Evolutionary conservation across 495 filamentous ascomycete genomes (phyloP), one percentile per base, ranked within the genome.

Genomic region (Thermothielavioides terrestris): DNA sequence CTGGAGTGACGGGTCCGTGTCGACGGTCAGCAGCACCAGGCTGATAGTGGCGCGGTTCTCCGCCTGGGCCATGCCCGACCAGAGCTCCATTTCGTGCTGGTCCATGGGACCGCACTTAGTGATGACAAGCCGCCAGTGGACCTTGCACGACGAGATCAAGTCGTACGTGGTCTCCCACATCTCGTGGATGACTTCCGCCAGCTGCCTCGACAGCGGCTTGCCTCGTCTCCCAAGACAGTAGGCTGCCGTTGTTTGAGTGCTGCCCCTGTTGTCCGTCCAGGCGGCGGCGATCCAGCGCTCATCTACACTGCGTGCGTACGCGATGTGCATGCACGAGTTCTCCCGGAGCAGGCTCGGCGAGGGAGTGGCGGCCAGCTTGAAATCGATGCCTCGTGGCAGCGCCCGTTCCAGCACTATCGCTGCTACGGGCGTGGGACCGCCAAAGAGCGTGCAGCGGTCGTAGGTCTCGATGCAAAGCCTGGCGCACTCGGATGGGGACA

Each of bases 201-300:
- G 71, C 0, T 65, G 52, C 43, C 80, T 76, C 14, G 76, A 65
- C 2, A 77, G 65, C 7, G 70, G 68, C 40, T 74, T 76, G 23
- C 78, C 77, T 53, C 83, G 79, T 56, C 80, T 78, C 18, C 81
- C 81, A 4, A 94, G 70, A 56, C 85, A 85, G 64, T 94, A 94
- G 2, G 87, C 86, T 25, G 86, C 82, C 4, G 74, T 85, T 54
- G 78, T 82, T 62, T 94, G 88, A 49, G 86, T 76, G 34, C 71
- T 78, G 0, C 92, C 94, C 21, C 72, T 77, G 56, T 80, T 89
- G 65, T 97, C 89, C 1, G 85, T 87, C 94, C 94, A 99, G n/a
- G 86, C 85, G 4, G 82, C 89, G 1, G 84, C 84, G 38, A 96
- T 65, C 94, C 94, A 99, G 15, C 85, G 78, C 39, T 86, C 82